Percentiles rank a stretch among this genome's conserved stretches.
phyloP scores from a whole-genome alignment of 2,329 filamentous ascomycete species.

The Exophiala sp. region DNA sequence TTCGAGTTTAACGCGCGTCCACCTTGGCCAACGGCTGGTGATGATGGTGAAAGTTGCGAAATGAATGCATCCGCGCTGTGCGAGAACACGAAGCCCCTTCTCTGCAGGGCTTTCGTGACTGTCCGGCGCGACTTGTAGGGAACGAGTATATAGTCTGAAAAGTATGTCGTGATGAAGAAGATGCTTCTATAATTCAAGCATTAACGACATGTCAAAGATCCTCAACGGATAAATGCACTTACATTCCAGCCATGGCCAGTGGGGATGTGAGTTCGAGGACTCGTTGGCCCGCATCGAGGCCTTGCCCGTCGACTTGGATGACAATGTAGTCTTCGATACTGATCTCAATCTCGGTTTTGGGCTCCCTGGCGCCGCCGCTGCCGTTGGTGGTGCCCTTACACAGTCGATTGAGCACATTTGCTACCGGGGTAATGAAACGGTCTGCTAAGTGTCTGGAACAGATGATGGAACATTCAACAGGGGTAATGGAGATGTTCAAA shows the following conservation, averaged over 20 bases:
- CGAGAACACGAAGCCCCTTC: constrained; percentile 80
- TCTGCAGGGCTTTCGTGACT: constrained; percentile 72
- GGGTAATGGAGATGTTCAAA: constrained; percentile 88
- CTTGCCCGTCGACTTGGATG: constrained; percentile 84
- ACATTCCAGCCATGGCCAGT: constrained; percentile 84
- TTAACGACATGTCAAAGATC: not conserved
- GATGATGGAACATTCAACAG: constrained; percentile 87
- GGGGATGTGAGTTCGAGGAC: constrained; percentile 90
- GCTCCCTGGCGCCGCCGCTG: constrained; percentile 37
- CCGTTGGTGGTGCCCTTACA: constrained; percentile 30
- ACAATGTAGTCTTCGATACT: constrained; percentile 81
- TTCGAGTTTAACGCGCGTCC: not conserved
- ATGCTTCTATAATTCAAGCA: constrained; percentile 60
- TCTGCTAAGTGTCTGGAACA: constrained; percentile 74
- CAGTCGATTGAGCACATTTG: constrained; percentile 55
- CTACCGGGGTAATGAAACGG: constrained; percentile 70
- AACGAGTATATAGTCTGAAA: constrained; percentile 93
- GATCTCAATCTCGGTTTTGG: constrained; percentile 61
- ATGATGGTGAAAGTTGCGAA: constrained; percentile 43
- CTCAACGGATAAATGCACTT: constrained; percentile 31
- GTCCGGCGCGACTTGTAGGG: constrained; percentile 69
- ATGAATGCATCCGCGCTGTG: constrained; percentile 66
- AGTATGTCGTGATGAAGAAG: constrained; percentile 98
- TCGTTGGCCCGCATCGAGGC: constrained; percentile 83
- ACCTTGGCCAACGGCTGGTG: constrained; percentile 28